A percentile compares a stretch with the other conserved stretches of the same genome.
These are phyloP conservation scores for Plasmodium ovale DNA, from an alignment of 169 alveolate species.

Conservation along the genomic window DNA sequence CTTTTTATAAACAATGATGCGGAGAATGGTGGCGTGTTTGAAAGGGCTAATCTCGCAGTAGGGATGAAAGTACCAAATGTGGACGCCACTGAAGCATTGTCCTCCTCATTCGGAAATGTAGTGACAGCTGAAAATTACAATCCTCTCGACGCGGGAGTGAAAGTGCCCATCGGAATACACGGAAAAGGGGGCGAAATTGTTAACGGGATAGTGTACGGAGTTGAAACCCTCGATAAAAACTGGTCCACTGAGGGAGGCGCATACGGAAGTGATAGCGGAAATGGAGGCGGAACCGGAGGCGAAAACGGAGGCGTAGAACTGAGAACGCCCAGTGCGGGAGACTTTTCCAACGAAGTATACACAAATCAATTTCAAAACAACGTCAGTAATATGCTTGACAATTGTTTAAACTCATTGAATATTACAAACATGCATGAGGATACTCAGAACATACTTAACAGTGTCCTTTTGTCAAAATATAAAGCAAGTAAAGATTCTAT, in stretches of 20 bases:
- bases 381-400: conserved; percentile 33
- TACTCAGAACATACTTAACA: conserved; percentile 54
- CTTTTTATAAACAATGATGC: conserved; percentile 14
- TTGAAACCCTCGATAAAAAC: background rate
- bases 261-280: background rate
- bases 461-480: conserved; percentile 45
- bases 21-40: background rate
- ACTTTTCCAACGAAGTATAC: conserved; percentile 22
- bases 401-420: conserved; percentile 36
- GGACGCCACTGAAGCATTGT: no score
- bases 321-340: background rate
- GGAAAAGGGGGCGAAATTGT: background rate
- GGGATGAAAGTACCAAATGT: background rate
- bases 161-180: background rate
- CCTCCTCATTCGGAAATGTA: no score
- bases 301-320: background rate
- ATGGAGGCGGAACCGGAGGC: background rate
- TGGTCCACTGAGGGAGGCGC: background rate
- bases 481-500: conserved; percentile 56
- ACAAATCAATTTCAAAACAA: conserved; percentile 41
- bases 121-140: no score
- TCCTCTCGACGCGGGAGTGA: no score
- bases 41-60: no score
- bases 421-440: conserved; percentile 24
- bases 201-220: background rate